These are phyloP conservation scores for Pseudocercospora eumusae DNA, from an alignment of 2,329 filamentous ascomycete genomes.

Conservation along the genomic window DNA sequence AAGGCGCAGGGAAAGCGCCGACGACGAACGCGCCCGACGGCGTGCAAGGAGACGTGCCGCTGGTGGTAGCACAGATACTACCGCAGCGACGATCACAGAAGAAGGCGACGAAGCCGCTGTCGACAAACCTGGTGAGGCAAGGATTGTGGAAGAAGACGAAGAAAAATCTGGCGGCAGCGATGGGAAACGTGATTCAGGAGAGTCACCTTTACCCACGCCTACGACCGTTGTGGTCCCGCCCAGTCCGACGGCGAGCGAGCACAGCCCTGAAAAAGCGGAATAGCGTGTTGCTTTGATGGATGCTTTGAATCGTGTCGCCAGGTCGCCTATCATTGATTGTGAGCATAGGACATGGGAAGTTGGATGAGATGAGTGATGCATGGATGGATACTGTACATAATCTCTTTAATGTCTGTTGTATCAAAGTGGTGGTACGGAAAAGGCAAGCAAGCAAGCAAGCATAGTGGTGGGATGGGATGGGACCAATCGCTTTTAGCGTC, in stretches of 20 bases:
- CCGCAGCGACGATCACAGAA: conserved; percentile 41
- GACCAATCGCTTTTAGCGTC: neutral
- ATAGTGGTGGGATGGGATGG: neutral
- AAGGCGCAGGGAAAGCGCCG: conserved; percentile 70
- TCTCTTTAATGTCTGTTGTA: conserved; percentile 4
- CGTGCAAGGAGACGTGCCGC: conserved; percentile 55
- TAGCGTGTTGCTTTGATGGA: conserved; percentile 8
- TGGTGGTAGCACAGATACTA: conserved; percentile 37
- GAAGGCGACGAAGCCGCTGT: conserved; percentile 21
- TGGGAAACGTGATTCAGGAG: conserved; percentile 7
- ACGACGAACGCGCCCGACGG: conserved; percentile 71
- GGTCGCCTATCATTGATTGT: neutral
- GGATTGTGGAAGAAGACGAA: conserved; percentile 10
- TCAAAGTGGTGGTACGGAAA: neutral
- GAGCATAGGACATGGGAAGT: neutral
- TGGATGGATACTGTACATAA: neutral
- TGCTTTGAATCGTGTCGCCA: conserved; percentile 1
- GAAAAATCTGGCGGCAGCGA: neutral
- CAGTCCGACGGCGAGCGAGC: conserved; percentile 16
- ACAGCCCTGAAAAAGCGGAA: neutral
- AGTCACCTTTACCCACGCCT: conserved; percentile 8
- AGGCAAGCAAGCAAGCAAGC: neutral
- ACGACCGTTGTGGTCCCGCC: conserved; percentile 21
- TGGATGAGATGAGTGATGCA: conserved; percentile 3
- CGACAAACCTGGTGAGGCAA: conserved; percentile 10